phyloP scores from a whole-genome alignment of 495 filamentous ascomycete genomes.

The Penicillium bovifimosum region DNA sequence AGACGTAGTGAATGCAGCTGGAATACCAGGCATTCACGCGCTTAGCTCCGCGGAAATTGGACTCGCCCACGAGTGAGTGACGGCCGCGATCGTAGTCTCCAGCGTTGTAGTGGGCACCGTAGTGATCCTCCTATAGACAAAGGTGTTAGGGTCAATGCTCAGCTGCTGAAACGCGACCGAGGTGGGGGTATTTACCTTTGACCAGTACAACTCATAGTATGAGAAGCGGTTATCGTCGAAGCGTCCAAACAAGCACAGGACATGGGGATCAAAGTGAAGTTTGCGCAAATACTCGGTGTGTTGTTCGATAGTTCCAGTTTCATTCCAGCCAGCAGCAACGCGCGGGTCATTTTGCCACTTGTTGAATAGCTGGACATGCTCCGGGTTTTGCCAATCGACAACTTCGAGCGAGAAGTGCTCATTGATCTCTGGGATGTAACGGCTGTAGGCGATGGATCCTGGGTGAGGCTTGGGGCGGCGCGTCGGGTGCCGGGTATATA shows the following conservation, averaged over 20 bases:
- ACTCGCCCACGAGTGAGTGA: conserved; percentile 62
- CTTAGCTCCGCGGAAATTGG: conserved; percentile 56
- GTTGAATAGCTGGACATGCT: conserved; percentile 58
- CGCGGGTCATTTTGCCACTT: conserved; percentile 67
- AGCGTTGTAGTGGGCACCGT: conserved; percentile 60
- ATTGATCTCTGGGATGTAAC: conserved; percentile 60
- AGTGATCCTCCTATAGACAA: conserved; percentile 53
- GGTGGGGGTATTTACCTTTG: conserved; percentile 44
- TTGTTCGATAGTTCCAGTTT: conserved; percentile 58
- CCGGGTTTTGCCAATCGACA: conserved; percentile 48
- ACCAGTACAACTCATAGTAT: conserved; percentile 70
- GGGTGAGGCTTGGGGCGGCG: conserved; percentile 56
- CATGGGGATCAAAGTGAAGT: conserved; percentile 57
- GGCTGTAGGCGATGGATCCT: conserved; percentile 58
- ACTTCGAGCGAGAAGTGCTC: conserved; percentile 63
- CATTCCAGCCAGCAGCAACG: conserved; percentile 64
- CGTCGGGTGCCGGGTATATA: conserved; percentile 53
- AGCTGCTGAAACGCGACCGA: neutral
- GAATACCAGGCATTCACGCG: conserved; percentile 66
- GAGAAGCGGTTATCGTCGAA: conserved; percentile 59
- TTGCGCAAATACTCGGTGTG: conserved; percentile 56
- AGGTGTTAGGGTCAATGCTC: conserved; percentile 3
- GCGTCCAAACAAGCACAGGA: conserved; percentile 54
- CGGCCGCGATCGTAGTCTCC: conserved; percentile 62
- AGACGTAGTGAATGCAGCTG: conserved; percentile 63